Evolutionary conservation across 2,329 filamentous ascomycete species (phyloP), one percentile per base, ranked within the genome.

Genomic region (Trichoderma afroharzianum): DNA sequence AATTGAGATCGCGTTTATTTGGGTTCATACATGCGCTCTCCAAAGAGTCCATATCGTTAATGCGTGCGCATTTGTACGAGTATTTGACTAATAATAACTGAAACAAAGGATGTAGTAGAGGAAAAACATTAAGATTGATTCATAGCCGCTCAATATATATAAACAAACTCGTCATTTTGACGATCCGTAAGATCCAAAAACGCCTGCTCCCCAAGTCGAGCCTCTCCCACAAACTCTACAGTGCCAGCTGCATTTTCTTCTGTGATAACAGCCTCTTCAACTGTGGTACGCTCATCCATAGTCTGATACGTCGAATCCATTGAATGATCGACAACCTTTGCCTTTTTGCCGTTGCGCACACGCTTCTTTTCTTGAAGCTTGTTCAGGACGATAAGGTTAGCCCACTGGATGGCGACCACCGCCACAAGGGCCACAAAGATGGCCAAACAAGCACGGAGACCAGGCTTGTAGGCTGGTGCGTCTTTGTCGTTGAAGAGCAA

Each of bases 101-200:
- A 21, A 47, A 47, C 2, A 12, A 47, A 47, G 6, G 4, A 0
- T 18, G 36, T 7, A 47, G n/a, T n/a, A 4, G 3, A 47, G 4
- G 2, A 47, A 47, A 47, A 47, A 21, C 8, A 47, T 47, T 47
- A 9, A 43, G 9, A 21, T 14, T 39, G 36, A 33, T 61, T 36
- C 32, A 62, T 21, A 24, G 12, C 18, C 59, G 62, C 62, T 66
- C 78, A 89, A 75, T 89, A 89, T 61, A 90, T 84, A 79, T 88
- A 91, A 15, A 91, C 85, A 80, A 92, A 92, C 76, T 92, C 89
- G 72, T 92, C 89, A 75, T 92, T 92, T 81, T 89, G 81, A 26
- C 86, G 80, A 78, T 92, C 90, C 1, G 90, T 91, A 74, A 91
- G 74, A 79, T 92, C 90, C 74, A 86, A 77, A 62, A 88, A 86